Evolutionary conservation across 1,139 yeast genomes (phyloP), one percentile per base, ranked within the genome.

Genomic region (Yamadazyma dushanensis): DNA sequence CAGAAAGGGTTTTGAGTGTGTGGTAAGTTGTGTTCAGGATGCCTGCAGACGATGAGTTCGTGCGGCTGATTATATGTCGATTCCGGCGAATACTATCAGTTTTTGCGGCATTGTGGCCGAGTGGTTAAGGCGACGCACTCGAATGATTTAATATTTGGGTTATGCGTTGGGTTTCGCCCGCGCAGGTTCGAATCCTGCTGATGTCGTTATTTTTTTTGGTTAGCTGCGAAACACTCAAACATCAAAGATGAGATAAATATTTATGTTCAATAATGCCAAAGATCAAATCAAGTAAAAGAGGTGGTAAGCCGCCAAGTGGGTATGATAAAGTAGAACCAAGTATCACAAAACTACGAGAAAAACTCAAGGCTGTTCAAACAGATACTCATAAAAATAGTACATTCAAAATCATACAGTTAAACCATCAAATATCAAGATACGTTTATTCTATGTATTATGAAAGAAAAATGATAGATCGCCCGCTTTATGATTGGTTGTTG

Each of bases 151-250:
- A 32, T 28, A 26, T 45, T 40, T 47, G 63, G 55, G 71, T 56
- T 66, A 61, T 66, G 80, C 78, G 74, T 80, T 84, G 88, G 85
- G 82, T 75, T 71, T 73, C 76, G 25, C 85, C 87, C 85, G 85
- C 88, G 86, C 85, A 80, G 87, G 88, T 81, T 81, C 87, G 82
- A 81, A 79, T 80, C 87, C 87, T 80, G 87, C 85, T 73, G 83
- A 78, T 80, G 86, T 79, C 87, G 87, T 44, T 41, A 56, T 58
- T 57, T 63, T 61, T 58, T 59, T 25, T 5, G 11, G 10, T 25
- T 25, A 15, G 27, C 27, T 15, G 10, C 27, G 18, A 4, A 13
- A 25, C 7, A 15, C 18, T 18, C 18, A 14, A 11, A 25, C 4
- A 8, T 25, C 27, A 25, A 15, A 20, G 9, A 16, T 13, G 8